Evolutionary conservation across 805 yeast species (phyloP), one percentile per base, ranked within the genome.

Genomic region (Teunomyces funiuensis): DNA sequence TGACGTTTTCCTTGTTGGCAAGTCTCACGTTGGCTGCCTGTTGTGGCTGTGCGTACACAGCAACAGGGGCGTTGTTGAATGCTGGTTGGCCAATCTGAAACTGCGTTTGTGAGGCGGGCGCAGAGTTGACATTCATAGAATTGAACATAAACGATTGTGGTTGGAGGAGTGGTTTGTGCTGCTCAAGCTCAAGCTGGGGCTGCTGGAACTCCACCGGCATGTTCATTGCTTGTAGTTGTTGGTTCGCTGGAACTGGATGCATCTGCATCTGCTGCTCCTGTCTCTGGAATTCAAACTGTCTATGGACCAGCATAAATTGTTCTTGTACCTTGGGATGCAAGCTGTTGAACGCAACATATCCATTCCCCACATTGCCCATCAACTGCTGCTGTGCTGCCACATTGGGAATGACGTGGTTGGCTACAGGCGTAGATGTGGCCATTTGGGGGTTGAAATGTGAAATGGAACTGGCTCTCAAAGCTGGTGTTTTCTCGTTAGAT

Each of bases 291-390:
- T 50, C 51, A 36, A 50, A 53, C 25, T 55, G 56, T 26, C 47
- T 46, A 33, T 50, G 56, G 15, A 42, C 50, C 42, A 41, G 45
- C 41, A 46, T 40, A 23, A 44, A 50, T 37, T 52, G 55, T 15
- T 50, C 50, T 37, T 53, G 59, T n/a, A 47, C 27, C 29, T 43
- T 48, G 7, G 50, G 50, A 17, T 47, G 54, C 20, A 57, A 44
- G 3, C 49, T 40, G 26, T 41, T 40, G 30, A 51, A 51, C 7
- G 58, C 57, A 7, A 51, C 51, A 25, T 43, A 52, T 5, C 57
- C 56, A 36, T 43, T 52, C 2, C 55, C 57, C 10, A 51, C 33
- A 33, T 54, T 54, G 10, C 40, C 57, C 55, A 54, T 51, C 40
- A 53, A 33, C 39, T 51, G 54, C 25, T 45, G 52, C 19, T 40